A percentile compares a stretch with the other conserved stretches of the same genome.
Evolutionary conservation across 495 filamentous ascomycete genomes (phyloP).

Genomic region (Geopyxis carbonaria): DNA sequence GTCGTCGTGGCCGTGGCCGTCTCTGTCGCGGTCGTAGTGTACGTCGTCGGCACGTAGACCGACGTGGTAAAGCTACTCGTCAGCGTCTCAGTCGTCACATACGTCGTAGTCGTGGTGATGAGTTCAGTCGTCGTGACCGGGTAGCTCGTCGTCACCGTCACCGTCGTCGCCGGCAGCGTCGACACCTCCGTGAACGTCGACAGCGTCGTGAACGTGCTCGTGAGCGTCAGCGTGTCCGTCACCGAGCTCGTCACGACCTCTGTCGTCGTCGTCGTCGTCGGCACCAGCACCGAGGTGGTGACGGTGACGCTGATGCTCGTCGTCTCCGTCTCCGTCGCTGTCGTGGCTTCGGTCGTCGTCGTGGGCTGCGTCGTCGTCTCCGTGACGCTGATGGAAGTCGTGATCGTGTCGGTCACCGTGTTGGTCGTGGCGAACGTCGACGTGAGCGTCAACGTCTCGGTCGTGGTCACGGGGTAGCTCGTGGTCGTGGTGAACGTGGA

Average conservation of each 20-base stretch:
- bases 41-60: conserved; percentile 6
- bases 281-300: no score
- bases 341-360: conserved; percentile 4
- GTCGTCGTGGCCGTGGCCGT: conserved; percentile 7
- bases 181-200: no score
- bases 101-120: conserved; percentile 11
- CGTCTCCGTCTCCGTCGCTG: conserved; percentile 4
- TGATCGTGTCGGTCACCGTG: conserved; percentile 3
- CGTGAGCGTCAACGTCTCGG: background rate
- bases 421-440: conserved; percentile 4
- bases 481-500: conserved; percentile 2
- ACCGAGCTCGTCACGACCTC: conserved; percentile 8
- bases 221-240: no score
- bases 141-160: conserved; percentile 7
- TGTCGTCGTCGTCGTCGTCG: conserved; percentile 8
- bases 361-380: conserved; percentile 4
- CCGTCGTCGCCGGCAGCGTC: no score
- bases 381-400: background rate
- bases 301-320: background rate
- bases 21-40: no score
- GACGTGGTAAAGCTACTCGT: conserved; percentile 12
- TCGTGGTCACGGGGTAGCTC: conserved; percentile 1
- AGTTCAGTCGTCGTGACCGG: conserved; percentile 4
- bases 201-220: no score
- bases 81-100: conserved; percentile 10